Percentiles rank a stretch among this genome's conserved stretches.
Conservation (phyloP, 106 monocot species). For the Allium cepa region DNA sequence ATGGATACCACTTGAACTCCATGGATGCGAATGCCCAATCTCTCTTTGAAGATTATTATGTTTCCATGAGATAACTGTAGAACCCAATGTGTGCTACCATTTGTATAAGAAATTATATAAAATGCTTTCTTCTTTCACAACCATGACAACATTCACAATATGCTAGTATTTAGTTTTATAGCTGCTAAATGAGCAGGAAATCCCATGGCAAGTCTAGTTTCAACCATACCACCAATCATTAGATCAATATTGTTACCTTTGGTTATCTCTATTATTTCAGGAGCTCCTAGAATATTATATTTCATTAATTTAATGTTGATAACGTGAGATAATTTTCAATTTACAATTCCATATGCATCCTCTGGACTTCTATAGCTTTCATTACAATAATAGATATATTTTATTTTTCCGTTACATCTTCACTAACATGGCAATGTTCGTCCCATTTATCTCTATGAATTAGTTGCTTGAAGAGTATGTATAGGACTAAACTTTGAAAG, state of each 20-base stretch:
- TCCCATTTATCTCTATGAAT: constrained; percentile 89
- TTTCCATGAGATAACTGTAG: no score
- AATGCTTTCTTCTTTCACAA: no score
- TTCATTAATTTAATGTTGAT: constrained; percentile 90
- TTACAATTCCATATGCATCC: constrained; percentile 46
- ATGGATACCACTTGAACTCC: no score
- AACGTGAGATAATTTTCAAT: constrained; percentile 70
- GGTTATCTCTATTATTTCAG: constrained; percentile 61
- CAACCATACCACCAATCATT: constrained; percentile 98
- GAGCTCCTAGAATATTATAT: constrained; percentile 64
- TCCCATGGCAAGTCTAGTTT: constrained; percentile 87
- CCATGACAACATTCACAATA: no score
- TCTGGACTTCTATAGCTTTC: constrained; percentile 82
- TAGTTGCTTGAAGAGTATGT: constrained; percentile 88
- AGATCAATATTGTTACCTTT: constrained; percentile 38
- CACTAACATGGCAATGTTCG: constrained; percentile 57
- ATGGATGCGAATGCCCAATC: no score
- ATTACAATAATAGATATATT: constrained; percentile 71
- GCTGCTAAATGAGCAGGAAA: no score
- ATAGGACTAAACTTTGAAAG: neutral
- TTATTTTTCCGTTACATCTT: constrained; percentile 56
- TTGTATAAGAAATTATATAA: no score
- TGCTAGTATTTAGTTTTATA: no score
- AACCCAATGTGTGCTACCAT: no score
- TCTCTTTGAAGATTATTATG: no score